Conservation (phyloP, 2,329 filamentous ascomycete species). For the Trichoderma gracile region DNA sequence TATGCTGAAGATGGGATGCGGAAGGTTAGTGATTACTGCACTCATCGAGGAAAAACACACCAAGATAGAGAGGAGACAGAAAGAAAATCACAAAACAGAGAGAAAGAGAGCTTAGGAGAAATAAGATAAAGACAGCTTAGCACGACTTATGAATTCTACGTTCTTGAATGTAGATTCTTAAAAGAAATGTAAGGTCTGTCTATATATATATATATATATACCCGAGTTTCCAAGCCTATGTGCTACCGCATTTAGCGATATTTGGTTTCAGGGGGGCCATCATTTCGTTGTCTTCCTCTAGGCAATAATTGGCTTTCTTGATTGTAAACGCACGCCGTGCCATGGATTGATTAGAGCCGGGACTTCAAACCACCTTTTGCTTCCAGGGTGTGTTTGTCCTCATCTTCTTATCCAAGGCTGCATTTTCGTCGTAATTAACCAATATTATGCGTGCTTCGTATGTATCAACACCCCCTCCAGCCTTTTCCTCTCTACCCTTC, state of each 20-base stretch:
- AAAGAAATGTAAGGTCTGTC: background rate
- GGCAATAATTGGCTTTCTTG: slow-evolving; percentile 7
- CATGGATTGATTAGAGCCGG: slow-evolving; percentile 1
- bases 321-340: slow-evolving; percentile 7
- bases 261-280: slow-evolving; percentile 15
- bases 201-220: background rate
- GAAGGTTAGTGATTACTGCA: background rate
- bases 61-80: background rate
- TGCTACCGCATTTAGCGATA: slow-evolving; percentile 13
- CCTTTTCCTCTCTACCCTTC: background rate
- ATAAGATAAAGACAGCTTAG: slow-evolving; percentile 1
- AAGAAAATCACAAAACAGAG: too few species aligned
- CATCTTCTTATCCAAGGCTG: background rate
- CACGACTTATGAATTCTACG: slow-evolving; percentile 12
- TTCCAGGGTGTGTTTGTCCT: slow-evolving; percentile 1
- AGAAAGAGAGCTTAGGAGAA: background rate
- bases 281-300: slow-evolving; percentile 20
- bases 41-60: background rate
- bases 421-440: slow-evolving; percentile 10
- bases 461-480: background rate
- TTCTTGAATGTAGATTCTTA: background rate
- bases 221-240: background rate
- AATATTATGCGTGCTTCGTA: background rate
- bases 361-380: background rate
- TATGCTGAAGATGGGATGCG: background rate